Percentiles rank a stretch among this genome's conserved stretches.
These are phyloP conservation scores for Raffaelea ambrosiae DNA, from an alignment of 2,329 filamentous ascomycete species.

Conservation along the genomic window DNA sequence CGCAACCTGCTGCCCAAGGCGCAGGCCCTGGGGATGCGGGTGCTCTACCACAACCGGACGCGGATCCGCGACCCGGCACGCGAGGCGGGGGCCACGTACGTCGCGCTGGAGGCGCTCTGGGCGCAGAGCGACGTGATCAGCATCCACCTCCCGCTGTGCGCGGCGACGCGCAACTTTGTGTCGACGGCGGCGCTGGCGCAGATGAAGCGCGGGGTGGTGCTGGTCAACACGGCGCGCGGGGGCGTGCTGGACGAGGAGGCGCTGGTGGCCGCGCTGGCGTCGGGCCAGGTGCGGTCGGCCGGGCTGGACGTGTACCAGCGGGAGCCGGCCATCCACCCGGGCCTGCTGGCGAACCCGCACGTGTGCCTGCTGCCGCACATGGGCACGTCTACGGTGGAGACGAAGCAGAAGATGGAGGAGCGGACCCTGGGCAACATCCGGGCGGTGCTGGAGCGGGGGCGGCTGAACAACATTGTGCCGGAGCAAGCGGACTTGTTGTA, in stretches of 20 bases:
- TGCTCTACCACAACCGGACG: constrained; percentile 49
- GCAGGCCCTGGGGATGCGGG: constrained; percentile 44
- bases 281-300: constrained; percentile 42
- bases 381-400: constrained; percentile 55
- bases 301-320: constrained; percentile 50
- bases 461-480: constrained; percentile 4
- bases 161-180: constrained; percentile 40
- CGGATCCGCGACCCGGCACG: constrained; percentile 25
- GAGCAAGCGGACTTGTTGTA: constrained; percentile 1
- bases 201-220: constrained; percentile 47
- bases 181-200: constrained; percentile 36
- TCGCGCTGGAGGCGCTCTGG: constrained; percentile 46
- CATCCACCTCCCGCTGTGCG: constrained; percentile 39
- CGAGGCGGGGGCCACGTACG: constrained; percentile 39
- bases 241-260: constrained; percentile 48
- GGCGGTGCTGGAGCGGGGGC: neutral
- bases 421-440: constrained; percentile 3
- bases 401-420: constrained; percentile 8
- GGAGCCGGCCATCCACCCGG: constrained; percentile 53
- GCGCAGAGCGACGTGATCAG: constrained; percentile 44
- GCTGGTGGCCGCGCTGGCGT: constrained; percentile 42
- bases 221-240: constrained; percentile 51
- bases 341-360: constrained; percentile 48
- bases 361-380: constrained; percentile 59
- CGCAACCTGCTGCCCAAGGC: constrained; percentile 36